Percentiles rank a stretch among this genome's conserved stretches.
Evolutionary conservation across 768 basidiomycete species (phyloP).

Genomic region (Panellus pusillus): DNA sequence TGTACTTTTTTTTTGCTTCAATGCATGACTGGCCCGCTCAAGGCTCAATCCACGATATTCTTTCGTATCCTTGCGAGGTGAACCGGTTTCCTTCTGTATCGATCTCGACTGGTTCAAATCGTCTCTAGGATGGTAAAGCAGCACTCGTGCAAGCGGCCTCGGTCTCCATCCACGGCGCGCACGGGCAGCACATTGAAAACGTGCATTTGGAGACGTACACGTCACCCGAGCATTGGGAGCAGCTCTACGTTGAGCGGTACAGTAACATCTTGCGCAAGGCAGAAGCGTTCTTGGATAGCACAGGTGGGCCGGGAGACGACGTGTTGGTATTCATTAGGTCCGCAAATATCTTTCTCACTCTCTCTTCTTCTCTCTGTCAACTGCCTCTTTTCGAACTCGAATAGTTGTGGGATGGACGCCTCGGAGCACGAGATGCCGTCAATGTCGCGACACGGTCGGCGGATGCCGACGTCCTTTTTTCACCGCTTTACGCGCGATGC

Average conservation of each 20-base stretch:
- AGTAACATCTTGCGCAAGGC: constrained; percentile 64
- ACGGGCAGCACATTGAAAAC: constrained; percentile 88
- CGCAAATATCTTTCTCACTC: constrained; percentile 13
- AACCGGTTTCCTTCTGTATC: constrained; percentile 6
- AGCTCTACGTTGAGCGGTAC: constrained; percentile 69
- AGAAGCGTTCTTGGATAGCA: constrained; percentile 65
- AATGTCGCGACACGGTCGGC: constrained; percentile 92
- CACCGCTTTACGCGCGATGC: constrained; percentile 78
- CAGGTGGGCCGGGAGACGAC: constrained; percentile 64
- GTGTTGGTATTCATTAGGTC: constrained; percentile 88
- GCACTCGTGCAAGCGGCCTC: constrained; percentile 85
- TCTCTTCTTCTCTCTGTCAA: not conserved
- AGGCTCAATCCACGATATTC: constrained; percentile 87
- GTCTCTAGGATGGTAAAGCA: constrained; percentile 72
- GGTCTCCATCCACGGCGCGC: constrained; percentile 70
- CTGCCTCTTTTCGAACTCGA: not conserved
- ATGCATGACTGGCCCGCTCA: not conserved
- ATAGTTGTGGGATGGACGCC: constrained; percentile 92
- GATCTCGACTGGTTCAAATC: not conserved
- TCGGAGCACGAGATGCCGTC: constrained; percentile 86
- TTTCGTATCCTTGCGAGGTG: constrained; percentile 92
- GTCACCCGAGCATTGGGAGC: constrained; percentile 68
- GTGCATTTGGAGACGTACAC: constrained; percentile 77
- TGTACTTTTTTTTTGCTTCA: not conserved
- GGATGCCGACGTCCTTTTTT: constrained; percentile 86